These are phyloP conservation scores for Mallotus japonicus DNA, from an alignment of 441 rosid species.

Conservation along the genomic window DNA sequence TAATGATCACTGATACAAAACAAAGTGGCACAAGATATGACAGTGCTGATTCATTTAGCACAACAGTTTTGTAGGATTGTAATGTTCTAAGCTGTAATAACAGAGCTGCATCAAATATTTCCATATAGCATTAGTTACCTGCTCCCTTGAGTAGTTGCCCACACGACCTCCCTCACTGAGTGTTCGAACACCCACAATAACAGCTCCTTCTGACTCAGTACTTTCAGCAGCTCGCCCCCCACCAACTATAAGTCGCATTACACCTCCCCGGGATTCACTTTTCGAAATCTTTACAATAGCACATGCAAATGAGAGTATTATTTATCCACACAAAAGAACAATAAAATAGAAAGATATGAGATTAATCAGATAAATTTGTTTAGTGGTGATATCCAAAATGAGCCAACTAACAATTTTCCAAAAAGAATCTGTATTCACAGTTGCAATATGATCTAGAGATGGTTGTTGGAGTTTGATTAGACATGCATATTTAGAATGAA, in stretches of 20 bases:
- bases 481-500: not conserved
- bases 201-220: conserved; percentile 84
- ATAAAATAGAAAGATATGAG: conserved; percentile 7
- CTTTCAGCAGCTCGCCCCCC: conserved; percentile 99
- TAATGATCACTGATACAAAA: not conserved
- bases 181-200: conserved; percentile 97
- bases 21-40: not conserved
- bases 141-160: conserved; percentile 98
- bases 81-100: not conserved
- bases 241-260: conserved; percentile 99
- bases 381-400: conserved; percentile 9
- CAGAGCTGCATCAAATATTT: conserved; percentile 3
- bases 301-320: not conserved
- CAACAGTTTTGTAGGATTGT: not conserved
- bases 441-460: not conserved
- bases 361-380: not conserved
- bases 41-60: not conserved
- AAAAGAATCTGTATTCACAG: not conserved
- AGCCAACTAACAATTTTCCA: not conserved
- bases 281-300: conserved; percentile 55
- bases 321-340: not conserved
- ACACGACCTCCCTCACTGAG: conserved; percentile 99
- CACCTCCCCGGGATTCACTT: conserved; percentile 88
- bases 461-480: not conserved
- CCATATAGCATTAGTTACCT: conserved; percentile 46